phyloP scores from a whole-genome alignment of 116 monocot genomes.

The Dioscorea cayenensis region DNA sequence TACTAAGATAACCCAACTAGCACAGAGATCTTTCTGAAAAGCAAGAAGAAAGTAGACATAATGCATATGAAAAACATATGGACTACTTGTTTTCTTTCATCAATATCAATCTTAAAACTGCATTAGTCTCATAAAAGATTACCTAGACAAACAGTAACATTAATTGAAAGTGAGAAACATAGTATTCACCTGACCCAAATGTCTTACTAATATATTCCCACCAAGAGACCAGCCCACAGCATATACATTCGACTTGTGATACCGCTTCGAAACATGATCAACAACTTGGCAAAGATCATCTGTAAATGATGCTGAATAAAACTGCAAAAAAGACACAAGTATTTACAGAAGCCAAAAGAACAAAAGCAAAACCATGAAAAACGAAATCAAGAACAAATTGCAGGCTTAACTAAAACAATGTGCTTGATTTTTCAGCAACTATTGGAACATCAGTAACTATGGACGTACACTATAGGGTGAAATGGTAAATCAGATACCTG shows the following conservation, averaged over 20 bases:
- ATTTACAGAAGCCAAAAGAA: not conserved
- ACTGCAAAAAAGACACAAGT: conserved; percentile 37
- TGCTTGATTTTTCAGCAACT: too few relatives aligned
- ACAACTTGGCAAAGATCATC: conserved; percentile 75
- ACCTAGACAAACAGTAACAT: not conserved
- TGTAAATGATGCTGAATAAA: conserved; percentile 94
- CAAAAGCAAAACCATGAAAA: not conserved
- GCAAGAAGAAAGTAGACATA: not conserved
- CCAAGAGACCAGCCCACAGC: conserved; percentile 91
- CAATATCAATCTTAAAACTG: too few relatives aligned
- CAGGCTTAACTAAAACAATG: too few relatives aligned
- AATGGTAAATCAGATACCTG: conserved; percentile 37
- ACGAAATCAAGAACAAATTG: too few relatives aligned
- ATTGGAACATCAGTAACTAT: not conserved
- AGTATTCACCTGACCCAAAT: conserved; percentile 61
- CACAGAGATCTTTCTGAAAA: not conserved
- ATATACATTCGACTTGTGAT: conserved; percentile 69
- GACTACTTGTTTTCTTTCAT: not conserved
- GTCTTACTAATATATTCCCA: conserved; percentile 87
- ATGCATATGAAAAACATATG: not conserved
- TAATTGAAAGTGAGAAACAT: not conserved
- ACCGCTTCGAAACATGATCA: conserved; percentile 43
- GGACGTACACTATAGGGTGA: not conserved
- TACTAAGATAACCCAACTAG: not conserved
- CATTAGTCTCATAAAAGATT: too few relatives aligned